Conservation (phyloP, 2,329 filamentous ascomycete genomes). For the Aspergillus ibericus region DNA sequence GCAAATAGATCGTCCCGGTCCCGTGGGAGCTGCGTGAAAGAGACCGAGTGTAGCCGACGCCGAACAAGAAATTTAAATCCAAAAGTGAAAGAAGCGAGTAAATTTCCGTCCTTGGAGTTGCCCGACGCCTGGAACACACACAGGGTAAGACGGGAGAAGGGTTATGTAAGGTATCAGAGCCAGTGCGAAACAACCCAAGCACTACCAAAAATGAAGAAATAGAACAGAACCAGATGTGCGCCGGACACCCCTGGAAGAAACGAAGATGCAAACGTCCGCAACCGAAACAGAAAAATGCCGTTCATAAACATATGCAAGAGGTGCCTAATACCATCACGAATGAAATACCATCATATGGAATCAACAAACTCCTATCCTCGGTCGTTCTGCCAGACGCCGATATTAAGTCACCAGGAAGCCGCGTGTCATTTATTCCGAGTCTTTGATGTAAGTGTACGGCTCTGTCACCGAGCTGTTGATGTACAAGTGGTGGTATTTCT, state of each 20-base stretch:
- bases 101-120: constrained; percentile 24
- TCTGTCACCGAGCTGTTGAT: constrained; percentile 35
- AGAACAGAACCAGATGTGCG: constrained; percentile 29
- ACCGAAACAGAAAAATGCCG: constrained; percentile 33
- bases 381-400: constrained; percentile 20
- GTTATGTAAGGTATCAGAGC: constrained; percentile 32
- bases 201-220: constrained; percentile 20
- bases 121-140: constrained; percentile 29
- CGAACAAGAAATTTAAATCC: constrained; percentile 26
- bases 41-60: background rate
- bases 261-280: constrained; percentile 38
- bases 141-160: constrained; percentile 26
- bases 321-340: constrained; percentile 43
- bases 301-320: constrained; percentile 43
- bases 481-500: constrained; percentile 62
- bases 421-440: constrained; percentile 31
- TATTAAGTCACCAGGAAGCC: constrained; percentile 25
- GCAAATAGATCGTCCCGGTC: background rate
- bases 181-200: constrained; percentile 27
- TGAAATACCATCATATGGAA: constrained; percentile 44
- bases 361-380: constrained; percentile 30
- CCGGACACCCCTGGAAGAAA: constrained; percentile 35
- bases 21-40: background rate
- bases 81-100: constrained; percentile 22
- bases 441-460: constrained; percentile 35